Evolutionary conservation across 2,329 filamentous ascomycete genomes (phyloP), one percentile per base, ranked within the genome.

Genomic region (Trichoderma sp.): DNA sequence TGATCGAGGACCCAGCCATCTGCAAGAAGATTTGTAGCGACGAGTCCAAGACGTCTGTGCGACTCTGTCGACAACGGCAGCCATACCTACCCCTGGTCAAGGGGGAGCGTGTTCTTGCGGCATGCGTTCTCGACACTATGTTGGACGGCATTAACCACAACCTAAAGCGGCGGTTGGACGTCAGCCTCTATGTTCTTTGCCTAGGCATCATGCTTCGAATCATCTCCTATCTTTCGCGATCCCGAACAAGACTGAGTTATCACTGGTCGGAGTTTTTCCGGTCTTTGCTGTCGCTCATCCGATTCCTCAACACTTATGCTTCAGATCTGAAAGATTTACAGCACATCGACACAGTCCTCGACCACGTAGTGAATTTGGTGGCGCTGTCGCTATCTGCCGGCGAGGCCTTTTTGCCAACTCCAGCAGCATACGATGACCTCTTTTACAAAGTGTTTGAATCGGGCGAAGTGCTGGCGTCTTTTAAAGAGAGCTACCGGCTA

Each of bases 401-500:
- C 7, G 96, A 98, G 80, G 91, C 92, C 3, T 98, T 99, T 81
- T 86, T 99, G 8, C 96, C 95, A 0, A 93, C 93, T 34, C 91
- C 94, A 0, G 88, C 92, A 20, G 91, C 93, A 2, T 98, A 98
- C 81, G 96, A 99, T 77, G 96, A 99, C 78, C 86, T 99, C 0
- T 98, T 99, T 83, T 99, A 99, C 88, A 99, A 99, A 82, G 88
- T 98, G 2, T 94, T 98, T 30, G 96, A 99, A 81, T 93, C 92
- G 2, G 94, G 95, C 12, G 93, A 97, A 63, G 88, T 93, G 13
- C 87, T 98, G 26, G 84, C 87, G 36, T 94, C 93, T 78, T 97
- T 98, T 82, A 90, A 93, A 53, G 90, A 94, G 73, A 91, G 88
- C 11, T 98, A 96, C 80, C 82, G 84, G 5, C 81, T 92, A 17